These are phyloP conservation scores for Citeromyces hawaiiensis DNA, from an alignment of 1,139 yeast genomes.

Conservation along the genomic window DNA sequence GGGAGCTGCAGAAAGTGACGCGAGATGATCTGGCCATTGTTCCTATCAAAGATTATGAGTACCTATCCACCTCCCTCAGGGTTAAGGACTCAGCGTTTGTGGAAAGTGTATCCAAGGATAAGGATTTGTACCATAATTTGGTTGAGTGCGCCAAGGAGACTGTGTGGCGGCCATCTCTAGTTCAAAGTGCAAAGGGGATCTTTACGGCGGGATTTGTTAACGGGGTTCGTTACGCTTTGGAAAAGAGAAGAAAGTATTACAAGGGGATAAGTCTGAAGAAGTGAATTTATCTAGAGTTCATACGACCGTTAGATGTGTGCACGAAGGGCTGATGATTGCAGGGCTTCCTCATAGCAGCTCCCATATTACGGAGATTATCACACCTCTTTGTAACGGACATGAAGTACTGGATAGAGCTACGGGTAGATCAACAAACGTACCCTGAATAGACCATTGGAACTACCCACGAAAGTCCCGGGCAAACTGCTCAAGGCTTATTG, in stretches of 20 bases:
- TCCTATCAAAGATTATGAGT: constrained; percentile 16
- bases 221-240: constrained; percentile 65
- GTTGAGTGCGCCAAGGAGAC: constrained; percentile 34
- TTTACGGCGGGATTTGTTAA: constrained; percentile 75
- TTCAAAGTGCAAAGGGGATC: constrained; percentile 74
- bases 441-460: too few relatives aligned
- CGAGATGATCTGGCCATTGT: constrained; percentile 6
- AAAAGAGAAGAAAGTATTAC: constrained; percentile 36
- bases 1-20: constrained; percentile 9
- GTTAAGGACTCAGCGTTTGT: constrained; percentile 17
- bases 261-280: constrained; percentile 5
- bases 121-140: constrained; percentile 24
- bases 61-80: constrained; percentile 12
- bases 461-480: too few relatives aligned
- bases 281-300: not conserved
- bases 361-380: too few relatives aligned
- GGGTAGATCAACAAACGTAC: too few relatives aligned
- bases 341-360: too few relatives aligned
- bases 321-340: too few relatives aligned
- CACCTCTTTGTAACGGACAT: too few relatives aligned
- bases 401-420: too few relatives aligned
- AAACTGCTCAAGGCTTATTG: too few relatives aligned
- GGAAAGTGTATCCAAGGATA: constrained; percentile 25
- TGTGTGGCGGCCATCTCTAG: constrained; percentile 54
- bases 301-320: not conserved